phyloP scores from a whole-genome alignment of 2,329 filamentous ascomycete species.

The Periconia sp. region DNA sequence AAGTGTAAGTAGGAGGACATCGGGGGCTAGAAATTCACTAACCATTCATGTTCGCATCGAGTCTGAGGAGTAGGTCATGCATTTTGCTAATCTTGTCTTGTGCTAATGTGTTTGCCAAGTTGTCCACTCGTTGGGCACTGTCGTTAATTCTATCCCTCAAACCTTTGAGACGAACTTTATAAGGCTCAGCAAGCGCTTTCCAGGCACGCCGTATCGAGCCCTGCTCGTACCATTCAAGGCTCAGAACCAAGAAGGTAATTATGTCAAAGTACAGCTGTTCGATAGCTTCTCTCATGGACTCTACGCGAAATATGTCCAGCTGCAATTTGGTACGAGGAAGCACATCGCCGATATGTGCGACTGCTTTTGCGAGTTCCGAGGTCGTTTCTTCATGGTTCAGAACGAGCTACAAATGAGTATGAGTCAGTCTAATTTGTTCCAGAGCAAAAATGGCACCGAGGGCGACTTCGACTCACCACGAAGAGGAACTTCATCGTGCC shows the following conservation, averaged over 20 bases:
- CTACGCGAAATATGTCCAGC: constrained; percentile 18
- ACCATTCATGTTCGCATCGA: background rate
- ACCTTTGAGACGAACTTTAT: constrained; percentile 16
- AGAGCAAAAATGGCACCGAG: too few species aligned
- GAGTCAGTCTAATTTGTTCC: background rate
- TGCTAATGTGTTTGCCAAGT: background rate
- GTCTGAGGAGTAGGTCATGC: background rate
- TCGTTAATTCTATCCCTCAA: constrained; percentile 9
- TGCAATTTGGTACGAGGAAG: constrained; percentile 6
- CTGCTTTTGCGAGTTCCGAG: constrained; percentile 1
- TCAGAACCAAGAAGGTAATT: constrained; percentile 21
- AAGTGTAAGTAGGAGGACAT: background rate
- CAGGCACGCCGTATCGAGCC: constrained; percentile 16
- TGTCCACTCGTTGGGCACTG: background rate
- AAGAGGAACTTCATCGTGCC: constrained; percentile 27
- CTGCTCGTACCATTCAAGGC: constrained; percentile 28
- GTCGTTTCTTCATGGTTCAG: constrained; percentile 1
- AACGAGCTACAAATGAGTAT: background rate
- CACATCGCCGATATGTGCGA: constrained; percentile 6
- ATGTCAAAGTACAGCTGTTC: constrained; percentile 23
- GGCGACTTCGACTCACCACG: constrained; percentile 5
- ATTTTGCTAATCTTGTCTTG: constrained; percentile 1
- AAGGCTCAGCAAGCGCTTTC: constrained; percentile 16
- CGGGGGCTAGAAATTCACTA: background rate
- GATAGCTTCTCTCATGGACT: constrained; percentile 15